A percentile compares a stretch with the other conserved stretches of the same genome.
These are phyloP conservation scores for Cladosporium sp. DNA, from an alignment of 2,329 filamentous ascomycete species.

Conservation along the genomic window DNA sequence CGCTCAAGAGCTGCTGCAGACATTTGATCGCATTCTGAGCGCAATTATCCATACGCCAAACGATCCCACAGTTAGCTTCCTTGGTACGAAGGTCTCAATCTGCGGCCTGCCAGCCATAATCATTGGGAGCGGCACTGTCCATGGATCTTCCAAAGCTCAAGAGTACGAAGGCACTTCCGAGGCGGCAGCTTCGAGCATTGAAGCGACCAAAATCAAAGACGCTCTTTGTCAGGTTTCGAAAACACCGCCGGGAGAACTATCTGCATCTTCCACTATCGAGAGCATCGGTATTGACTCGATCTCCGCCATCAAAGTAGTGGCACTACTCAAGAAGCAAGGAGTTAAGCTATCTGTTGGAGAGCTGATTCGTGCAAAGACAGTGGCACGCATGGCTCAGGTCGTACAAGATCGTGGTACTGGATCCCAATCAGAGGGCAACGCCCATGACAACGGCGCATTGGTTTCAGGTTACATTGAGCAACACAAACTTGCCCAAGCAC, in stretches of 20 bases:
- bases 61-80: constrained; percentile 53
- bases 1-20: constrained; percentile 50
- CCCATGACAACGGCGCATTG: constrained; percentile 11
- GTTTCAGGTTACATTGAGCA: constrained; percentile 15
- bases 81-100: constrained; percentile 53
- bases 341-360: constrained; percentile 65
- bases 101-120: constrained; percentile 57
- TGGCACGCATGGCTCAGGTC: constrained; percentile 57
- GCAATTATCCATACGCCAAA: constrained; percentile 51
- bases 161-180: constrained; percentile 7
- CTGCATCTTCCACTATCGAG: constrained; percentile 64
- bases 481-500: constrained; percentile 10
- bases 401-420: not conserved
- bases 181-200: not conserved
- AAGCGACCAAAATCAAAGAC: constrained; percentile 3
- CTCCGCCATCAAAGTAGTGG: constrained; percentile 77
- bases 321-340: constrained; percentile 61
- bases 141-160: not conserved
- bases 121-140: not conserved
- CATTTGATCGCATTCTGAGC: constrained; percentile 57
- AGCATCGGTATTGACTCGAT: constrained; percentile 89
- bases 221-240: constrained; percentile 56
- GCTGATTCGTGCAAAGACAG: constrained; percentile 62
- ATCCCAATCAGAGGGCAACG: constrained; percentile 12
- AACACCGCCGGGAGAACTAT: constrained; percentile 55